Conservation (phyloP, 2,329 filamentous ascomycete species). For the Pezicula radicicola region DNA sequence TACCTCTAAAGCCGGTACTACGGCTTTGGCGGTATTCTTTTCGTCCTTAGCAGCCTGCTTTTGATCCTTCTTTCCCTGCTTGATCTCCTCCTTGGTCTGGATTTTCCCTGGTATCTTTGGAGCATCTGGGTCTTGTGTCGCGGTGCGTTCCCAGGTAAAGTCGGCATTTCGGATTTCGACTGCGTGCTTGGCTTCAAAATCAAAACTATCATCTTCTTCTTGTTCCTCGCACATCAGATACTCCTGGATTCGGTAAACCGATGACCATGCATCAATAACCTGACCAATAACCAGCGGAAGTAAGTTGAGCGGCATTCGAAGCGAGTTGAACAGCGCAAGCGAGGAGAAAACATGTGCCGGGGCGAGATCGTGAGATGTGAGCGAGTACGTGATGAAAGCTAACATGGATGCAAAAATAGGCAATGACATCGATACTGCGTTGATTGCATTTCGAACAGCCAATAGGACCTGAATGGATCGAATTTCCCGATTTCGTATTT, state of each 20-base stretch:
- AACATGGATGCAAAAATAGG: conserved; percentile 92
- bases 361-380: conserved; percentile 61
- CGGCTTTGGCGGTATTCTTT: conserved; percentile 23
- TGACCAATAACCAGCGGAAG: conserved; percentile 83
- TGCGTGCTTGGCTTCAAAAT: conserved; percentile 61
- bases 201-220: conserved; percentile 75
- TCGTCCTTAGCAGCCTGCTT: conserved; percentile 40
- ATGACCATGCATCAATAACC: conserved; percentile 80
- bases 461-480: conserved; percentile 73
- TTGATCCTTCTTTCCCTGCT: conserved; percentile 34
- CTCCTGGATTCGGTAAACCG: conserved; percentile 76
- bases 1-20: conserved; percentile 19
- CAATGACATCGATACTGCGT: conserved; percentile 65
- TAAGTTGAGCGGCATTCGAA: conserved; percentile 83
- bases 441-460: conserved; percentile 60
- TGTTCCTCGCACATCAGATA: conserved; percentile 82
- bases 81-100: conserved; percentile 44
- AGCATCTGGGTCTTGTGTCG: conserved; percentile 47
- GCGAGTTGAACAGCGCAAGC: conserved; percentile 82
- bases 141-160: conserved; percentile 19
- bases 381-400: conserved; percentile 77
- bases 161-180: conserved; percentile 1
- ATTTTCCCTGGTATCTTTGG: conserved; percentile 41
- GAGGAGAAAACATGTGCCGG: conserved; percentile 85
- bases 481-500: conserved; percentile 57